phyloP scores from a whole-genome alignment of 306 rosid genomes.

The Comarum palustre region DNA sequence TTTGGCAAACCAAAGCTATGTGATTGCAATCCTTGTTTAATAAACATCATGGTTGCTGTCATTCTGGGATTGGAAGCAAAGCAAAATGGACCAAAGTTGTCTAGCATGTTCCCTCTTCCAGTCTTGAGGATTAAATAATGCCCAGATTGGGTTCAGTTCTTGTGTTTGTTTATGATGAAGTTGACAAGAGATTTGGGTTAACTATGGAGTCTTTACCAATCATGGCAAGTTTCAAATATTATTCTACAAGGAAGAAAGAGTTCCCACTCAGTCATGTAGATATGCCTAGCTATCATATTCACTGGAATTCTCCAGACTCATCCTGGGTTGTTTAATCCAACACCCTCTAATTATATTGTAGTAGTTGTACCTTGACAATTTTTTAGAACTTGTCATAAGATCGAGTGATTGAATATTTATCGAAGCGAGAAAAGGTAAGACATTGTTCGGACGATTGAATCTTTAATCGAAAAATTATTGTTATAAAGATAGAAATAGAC shows the following conservation, averaged over 20 bases:
- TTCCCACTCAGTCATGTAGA: neutral
- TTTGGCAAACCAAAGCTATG: no score
- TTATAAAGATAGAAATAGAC: neutral
- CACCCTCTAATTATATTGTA: neutral
- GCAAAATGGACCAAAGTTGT: slow-evolving; percentile 14
- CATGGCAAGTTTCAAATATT: neutral
- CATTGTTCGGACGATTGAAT: no score
- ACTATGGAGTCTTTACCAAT: neutral
- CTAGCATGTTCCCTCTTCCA: neutral
- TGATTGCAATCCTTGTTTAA: neutral
- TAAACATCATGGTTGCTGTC: neutral
- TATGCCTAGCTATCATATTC: neutral
- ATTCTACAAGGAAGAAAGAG: neutral
- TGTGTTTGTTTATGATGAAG: neutral
- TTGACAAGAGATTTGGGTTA: neutral
- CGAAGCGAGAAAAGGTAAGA: no score
- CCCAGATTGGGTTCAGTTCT: neutral
- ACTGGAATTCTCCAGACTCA: neutral
- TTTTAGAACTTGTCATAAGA: neutral
- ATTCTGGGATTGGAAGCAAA: slow-evolving; percentile 25
- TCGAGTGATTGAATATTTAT: neutral
- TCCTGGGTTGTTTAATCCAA: neutral
- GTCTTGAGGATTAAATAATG: neutral
- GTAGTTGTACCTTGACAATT: neutral
- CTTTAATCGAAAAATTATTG: neutral